Evolutionary conservation across 768 basidiomycete species (phyloP).

Genomic region (Suillus tomentosus): DNA sequence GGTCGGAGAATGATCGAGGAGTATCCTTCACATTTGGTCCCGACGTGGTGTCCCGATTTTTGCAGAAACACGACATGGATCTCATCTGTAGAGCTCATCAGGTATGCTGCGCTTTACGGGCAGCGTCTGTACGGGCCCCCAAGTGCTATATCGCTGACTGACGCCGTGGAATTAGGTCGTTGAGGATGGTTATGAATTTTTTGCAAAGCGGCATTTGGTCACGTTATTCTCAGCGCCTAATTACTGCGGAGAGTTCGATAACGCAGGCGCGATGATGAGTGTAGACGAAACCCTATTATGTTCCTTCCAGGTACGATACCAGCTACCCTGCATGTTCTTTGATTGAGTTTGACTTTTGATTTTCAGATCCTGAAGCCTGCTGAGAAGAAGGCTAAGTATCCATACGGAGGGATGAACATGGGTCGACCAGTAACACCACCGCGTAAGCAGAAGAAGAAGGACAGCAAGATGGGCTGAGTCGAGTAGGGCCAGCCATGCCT

Average conservation of each 20-base stretch:
- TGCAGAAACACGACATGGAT: slow-evolving; percentile 99
- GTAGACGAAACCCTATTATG: slow-evolving; percentile 97
- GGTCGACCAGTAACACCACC: slow-evolving; percentile 92
- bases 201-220: slow-evolving; percentile 95
- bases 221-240: slow-evolving; percentile 97
- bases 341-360: slow-evolving; percentile 2
- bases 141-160: slow-evolving; percentile 12
- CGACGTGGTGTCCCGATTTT: slow-evolving; percentile 95
- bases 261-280: slow-evolving; percentile 99
- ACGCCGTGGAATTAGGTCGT: slow-evolving; percentile 65
- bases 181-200: slow-evolving; percentile 99
- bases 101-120: slow-evolving; percentile 47
- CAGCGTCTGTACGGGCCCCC: slow-evolving; percentile 9
- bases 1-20: slow-evolving; percentile 99
- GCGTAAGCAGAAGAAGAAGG: slow-evolving; percentile 98
- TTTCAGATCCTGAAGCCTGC: slow-evolving; percentile 94
- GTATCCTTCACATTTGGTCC: slow-evolving; percentile 99
- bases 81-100: slow-evolving; percentile 98
- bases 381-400: slow-evolving; percentile 96
- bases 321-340: slow-evolving; percentile 15
- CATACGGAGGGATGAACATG: slow-evolving; percentile 85
- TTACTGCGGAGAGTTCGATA: slow-evolving; percentile 97
- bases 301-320: slow-evolving; percentile 85
- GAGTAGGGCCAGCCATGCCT: slow-evolving; percentile 29
- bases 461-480: slow-evolving; percentile 56